Percentiles rank a stretch among this genome's conserved stretches.
Evolutionary conservation across 441 rosid species (phyloP).

Genomic region (Metrosideros polymorpha): DNA sequence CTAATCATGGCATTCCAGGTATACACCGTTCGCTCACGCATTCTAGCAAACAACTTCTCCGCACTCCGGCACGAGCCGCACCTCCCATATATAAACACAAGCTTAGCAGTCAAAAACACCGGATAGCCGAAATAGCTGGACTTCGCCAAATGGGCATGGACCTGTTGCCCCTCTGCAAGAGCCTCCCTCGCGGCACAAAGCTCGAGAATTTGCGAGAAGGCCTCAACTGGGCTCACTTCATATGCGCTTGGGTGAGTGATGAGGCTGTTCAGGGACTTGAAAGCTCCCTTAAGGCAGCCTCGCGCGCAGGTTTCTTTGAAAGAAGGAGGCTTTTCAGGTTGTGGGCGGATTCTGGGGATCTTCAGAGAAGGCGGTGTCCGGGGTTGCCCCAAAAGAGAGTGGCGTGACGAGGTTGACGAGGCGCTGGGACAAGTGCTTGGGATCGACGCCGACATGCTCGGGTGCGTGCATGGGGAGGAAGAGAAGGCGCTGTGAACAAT

Average conservation of each 20-base stretch:
- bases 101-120: conserved; percentile 46
- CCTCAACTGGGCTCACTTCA: conserved; percentile 17
- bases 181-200: conserved; percentile 41
- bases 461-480: background rate
- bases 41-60: conserved; percentile 52
- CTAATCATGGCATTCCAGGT: conserved; percentile 83
- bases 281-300: conserved; percentile 33
- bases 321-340: conserved; percentile 9
- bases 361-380: conserved; percentile 12
- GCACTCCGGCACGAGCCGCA: conserved; percentile 49
- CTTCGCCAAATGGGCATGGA: conserved; percentile 52
- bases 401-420: background rate
- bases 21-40: conserved; percentile 44
- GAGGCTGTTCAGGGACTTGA: conserved; percentile 17
- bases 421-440: background rate
- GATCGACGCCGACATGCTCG: background rate
- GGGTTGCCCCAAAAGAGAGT: conserved; percentile 5
- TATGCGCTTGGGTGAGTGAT: background rate
- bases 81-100: conserved; percentile 62
- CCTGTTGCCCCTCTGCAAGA: conserved; percentile 43
- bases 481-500: background rate
- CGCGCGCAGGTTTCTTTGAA: conserved; percentile 10
- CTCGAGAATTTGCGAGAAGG: conserved; percentile 45
- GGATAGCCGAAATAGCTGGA: conserved; percentile 1
- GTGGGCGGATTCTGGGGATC: background rate